Evolutionary conservation across 768 basidiomycete species (phyloP), one percentile per base, ranked within the genome.

Genomic region (Tubosaeta brunneosetosa): DNA sequence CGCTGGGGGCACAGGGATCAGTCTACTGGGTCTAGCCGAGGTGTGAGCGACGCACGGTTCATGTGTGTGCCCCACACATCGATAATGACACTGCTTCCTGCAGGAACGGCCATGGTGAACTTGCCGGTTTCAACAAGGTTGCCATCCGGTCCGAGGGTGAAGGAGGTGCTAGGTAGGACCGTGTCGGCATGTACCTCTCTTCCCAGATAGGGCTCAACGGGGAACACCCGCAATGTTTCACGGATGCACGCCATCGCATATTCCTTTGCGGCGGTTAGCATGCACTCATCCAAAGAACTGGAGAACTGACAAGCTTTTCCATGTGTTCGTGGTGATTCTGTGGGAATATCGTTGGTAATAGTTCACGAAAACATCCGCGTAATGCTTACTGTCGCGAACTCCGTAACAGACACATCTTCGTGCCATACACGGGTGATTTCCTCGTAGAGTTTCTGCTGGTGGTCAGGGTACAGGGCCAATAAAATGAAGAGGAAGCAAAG

Each of bases 401-500:
- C 61, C 10, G 58, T 44, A 12, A 63, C 55, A 7, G 75, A 67
- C 7, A 49, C 48, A 14, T 68, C 71, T 4, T 66, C 56, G 10
- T 77, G 76, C 74, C 78, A 79, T n/a, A 76, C 38, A 14, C 44
- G 50, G 7, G 47, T 32, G 6, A 71, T 61, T 49, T 82, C 78
- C 32, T 76, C 68, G 44, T 71, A 74, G 0, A 83, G 56, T 49
- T 70, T 76, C 26, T 72, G 63, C 57, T 83, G 82, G 31, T 68
- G 67, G 1, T 77, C 76, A 3, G 80, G 79, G 56, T 81, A 64
- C 12, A 81, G 65, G 4, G 82, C 81, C 8, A 83, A 63, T 11
- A 78, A 65, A 0, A 60, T 65, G 13, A 80, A 51, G 1, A 72
- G 68, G 51, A 79, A 79, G 36, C 67, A 66, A 4, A 79, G 65